Evolutionary conservation across 495 filamentous ascomycete species (phyloP), one percentile per base, ranked within the genome.

Genomic region (Pseudevernia furfuracea): DNA sequence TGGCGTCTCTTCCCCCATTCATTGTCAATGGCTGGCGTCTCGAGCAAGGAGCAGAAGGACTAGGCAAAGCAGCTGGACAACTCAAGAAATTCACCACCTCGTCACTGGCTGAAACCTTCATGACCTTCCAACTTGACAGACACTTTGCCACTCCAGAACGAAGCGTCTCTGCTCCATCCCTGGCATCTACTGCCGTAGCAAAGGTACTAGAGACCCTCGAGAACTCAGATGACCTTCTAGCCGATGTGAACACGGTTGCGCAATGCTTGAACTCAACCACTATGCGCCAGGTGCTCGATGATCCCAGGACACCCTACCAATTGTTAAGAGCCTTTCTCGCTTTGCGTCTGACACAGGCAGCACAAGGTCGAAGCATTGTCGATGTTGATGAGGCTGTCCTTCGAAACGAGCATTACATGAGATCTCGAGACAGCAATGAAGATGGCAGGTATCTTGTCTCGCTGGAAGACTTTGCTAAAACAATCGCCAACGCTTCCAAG

Each of bases 301-400:
- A 73, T 46, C 66, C 66, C 12, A 67, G 66, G 30, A 59, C 61
- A 1, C 62, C 71, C 10, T 73, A 73, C 46, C 58, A 36, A 23
- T 41, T 65, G 2, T 64, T 73, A 21, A 62, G 71, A 58, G 12
- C 53, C 11, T 67, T 73, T 25, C 44, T 57, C 41, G 25, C 30
- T 4, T 49, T 57, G 19, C 30, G 37, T 21, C 30, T 46, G 7
- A 48, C 61, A 39, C 36, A 34, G 38, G 43, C 41, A 36, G 43
- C 32, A 19, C 28, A 23, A 36, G 28, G 46, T 14, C 60, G 64
- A 36, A 43, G 59, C 17, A 38, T 65, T 32, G 39, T 71, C 30
- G 71, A 73, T 38, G 59, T 73, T 39, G 71, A 73, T 41, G 69
- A 72, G 49, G 61, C 62, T 37, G 38, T 73, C 38, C 48, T 72